Base-by-base conservation (phyloP, 2,329 filamentous ascomycete species). In the Waltergamsia citrina region DNA sequence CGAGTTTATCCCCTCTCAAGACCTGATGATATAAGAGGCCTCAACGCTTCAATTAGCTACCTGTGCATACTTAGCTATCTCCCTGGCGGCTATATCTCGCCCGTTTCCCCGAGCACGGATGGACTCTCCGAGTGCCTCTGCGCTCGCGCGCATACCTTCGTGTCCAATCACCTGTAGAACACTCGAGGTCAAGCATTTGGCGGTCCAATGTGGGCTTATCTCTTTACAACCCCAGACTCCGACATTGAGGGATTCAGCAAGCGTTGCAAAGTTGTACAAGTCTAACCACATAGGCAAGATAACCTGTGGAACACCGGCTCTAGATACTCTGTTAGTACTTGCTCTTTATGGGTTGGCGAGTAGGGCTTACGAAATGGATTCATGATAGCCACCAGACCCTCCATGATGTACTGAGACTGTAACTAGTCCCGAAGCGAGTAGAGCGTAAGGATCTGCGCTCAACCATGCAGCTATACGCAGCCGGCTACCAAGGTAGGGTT, bases 241-340 rank as follows among this genome's bases (percentile, higher is more conserved):
- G 15, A 67, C 51, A 0, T 54, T 56, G 0, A 63, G 39, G 34
- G 47, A 55, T 43, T 68, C 63, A 1, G 55, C 59, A 4, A 56
- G 50, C 9, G 46, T 48, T 7, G 63, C 61, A 36, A 54, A 65
- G 34, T 65, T 59, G 38, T 62, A 62, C 0, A 55, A 53, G 33
- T 67, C 64, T 3, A 56, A 45, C 64, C 64, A 67, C 5, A 54
- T 41, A 0, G 64, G 63, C 2, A 68, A 45, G 5, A 66, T 41
- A 7, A 68, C 40, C 31, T 68, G 65, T 4, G 63, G 59, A 7
- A 62, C 48, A 4, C 63, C 63, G 15, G 53, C 51, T 12, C 62
- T 65, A 22, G 12, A 7, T 19, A 25, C 19, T 11, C 11, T 35
- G 5, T 30, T 38, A 39, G 35, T 29, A 10, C 32, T 25, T 21